Percentiles rank a stretch among this genome's conserved stretches.
Conservation (phyloP, 306 rosid species). For the Hippophae tibetana region DNA sequence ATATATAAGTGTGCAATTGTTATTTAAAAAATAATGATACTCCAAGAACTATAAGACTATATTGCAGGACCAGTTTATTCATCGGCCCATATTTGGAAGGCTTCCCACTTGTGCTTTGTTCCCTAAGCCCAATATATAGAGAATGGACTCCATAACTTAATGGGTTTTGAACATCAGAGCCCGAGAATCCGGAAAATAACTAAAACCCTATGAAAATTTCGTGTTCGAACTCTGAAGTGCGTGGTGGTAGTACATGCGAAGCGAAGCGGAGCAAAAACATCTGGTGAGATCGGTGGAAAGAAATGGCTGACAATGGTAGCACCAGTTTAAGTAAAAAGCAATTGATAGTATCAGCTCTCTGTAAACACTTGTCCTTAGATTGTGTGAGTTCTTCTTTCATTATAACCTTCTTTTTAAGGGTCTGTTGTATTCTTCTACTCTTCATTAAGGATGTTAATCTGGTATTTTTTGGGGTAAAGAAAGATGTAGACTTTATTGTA, state of each 20-base stretch:
- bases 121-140: too few species aligned
- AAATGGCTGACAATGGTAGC: slow-evolving; percentile 44
- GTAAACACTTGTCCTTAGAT: slow-evolving; percentile 47
- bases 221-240: neutral
- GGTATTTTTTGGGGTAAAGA: neutral
- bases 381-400: slow-evolving; percentile 38
- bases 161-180: neutral
- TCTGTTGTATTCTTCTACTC: neutral
- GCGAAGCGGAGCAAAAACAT: neutral
- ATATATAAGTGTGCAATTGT: too few species aligned
- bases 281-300: slow-evolving; percentile 4
- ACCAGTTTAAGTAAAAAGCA: slow-evolving; percentile 28
- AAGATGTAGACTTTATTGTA: neutral
- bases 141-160: too few species aligned
- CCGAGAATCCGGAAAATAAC: slow-evolving; percentile 1
- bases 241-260: neutral
- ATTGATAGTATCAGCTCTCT: slow-evolving; percentile 42
- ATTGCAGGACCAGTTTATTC: too few species aligned
- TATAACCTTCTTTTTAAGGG: neutral
- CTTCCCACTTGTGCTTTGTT: too few species aligned
- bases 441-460: neutral
- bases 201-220: slow-evolving; percentile 13
- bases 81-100: too few species aligned
- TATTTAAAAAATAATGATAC: too few species aligned
- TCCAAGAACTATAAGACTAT: too few species aligned